Conservation (phyloP, 768 basidiomycete genomes). For the Goffeauzyma gilvescens region DNA sequence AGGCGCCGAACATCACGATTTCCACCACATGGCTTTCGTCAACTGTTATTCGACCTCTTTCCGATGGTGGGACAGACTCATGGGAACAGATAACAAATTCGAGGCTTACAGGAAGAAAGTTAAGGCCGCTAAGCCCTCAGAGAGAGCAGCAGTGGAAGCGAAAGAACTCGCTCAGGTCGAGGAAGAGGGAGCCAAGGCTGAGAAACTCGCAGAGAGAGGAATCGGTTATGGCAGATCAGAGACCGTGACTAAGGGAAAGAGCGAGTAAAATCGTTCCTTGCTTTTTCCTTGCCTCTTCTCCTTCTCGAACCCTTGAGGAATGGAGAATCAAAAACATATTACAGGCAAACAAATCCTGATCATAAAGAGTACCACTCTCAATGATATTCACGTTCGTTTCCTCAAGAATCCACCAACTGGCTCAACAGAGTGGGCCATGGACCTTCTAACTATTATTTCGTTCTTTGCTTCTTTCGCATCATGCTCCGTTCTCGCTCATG, state of each 20-base stretch:
- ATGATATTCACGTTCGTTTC: no score
- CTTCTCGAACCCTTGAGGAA: no score
- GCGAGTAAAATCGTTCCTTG: conserved; percentile 10
- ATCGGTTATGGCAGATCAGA: conserved; percentile 17
- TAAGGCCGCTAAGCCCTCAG: conserved; percentile 36
- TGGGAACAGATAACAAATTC: conserved; percentile 72
- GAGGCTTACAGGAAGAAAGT: conserved; percentile 54
- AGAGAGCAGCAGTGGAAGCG: conserved; percentile 40
- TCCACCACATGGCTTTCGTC: conserved; percentile 61
- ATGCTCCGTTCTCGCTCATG: no score
- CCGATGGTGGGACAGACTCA: conserved; percentile 67
- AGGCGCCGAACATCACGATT: conserved; percentile 92
- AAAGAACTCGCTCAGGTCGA: conserved; percentile 63
- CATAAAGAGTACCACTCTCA: no score
- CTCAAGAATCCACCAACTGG: no score
- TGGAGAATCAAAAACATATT: no score
- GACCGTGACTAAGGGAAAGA: conserved; percentile 20
- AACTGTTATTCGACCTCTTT: conserved; percentile 77
- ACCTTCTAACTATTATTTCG: no score
- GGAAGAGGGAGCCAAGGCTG: conserved; percentile 57
- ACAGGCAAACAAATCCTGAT: no score
- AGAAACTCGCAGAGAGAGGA: conserved; percentile 20
- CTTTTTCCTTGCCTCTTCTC: no score
- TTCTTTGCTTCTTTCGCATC: no score
- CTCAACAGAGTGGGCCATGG: no score